Conservation (phyloP, 768 basidiomycete genomes). For the Lanmaoa rubissima region DNA sequence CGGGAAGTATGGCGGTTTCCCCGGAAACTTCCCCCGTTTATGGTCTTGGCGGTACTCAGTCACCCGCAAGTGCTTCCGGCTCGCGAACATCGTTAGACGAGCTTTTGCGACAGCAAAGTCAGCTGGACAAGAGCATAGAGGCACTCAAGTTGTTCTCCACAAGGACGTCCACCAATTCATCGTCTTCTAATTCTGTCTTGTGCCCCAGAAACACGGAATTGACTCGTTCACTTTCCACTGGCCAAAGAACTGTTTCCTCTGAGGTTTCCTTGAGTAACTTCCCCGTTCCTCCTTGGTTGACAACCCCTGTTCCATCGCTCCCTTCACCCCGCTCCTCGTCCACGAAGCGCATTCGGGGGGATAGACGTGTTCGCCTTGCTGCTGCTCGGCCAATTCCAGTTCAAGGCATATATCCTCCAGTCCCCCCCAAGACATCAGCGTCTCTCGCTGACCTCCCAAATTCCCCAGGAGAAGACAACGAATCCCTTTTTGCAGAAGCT, state of each 20-base stretch:
- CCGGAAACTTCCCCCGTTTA: slow-evolving; percentile 47
- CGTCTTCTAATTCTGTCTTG: slow-evolving; percentile 33
- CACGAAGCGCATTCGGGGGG: slow-evolving; percentile 22
- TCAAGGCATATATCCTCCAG: slow-evolving; percentile 8
- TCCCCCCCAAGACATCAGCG: slow-evolving; percentile 30
- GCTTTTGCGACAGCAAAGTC: slow-evolving; percentile 57
- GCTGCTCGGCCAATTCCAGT: slow-evolving; percentile 1
- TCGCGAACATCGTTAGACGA: slow-evolving; percentile 44
- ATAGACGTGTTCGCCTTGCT: slow-evolving; percentile 20
- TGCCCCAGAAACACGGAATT: slow-evolving; percentile 6
- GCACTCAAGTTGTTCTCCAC: slow-evolving; percentile 49
- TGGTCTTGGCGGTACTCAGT: slow-evolving; percentile 39
- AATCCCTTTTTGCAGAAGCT: slow-evolving; percentile 10
- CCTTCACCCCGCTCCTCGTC: slow-evolving; percentile 14
- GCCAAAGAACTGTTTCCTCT: slow-evolving; percentile 28
- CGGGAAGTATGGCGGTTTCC: neutral
- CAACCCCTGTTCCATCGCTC: slow-evolving; percentile 15
- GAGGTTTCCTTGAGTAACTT: slow-evolving; percentile 75
- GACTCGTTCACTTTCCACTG: slow-evolving; percentile 25
- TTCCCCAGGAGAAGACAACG: slow-evolving; percentile 14
- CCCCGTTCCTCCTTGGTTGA: slow-evolving; percentile 55
- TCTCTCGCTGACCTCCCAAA: slow-evolving; percentile 22
- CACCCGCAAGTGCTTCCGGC: slow-evolving; percentile 6
- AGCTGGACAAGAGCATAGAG: slow-evolving; percentile 64
- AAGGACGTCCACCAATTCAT: slow-evolving; percentile 26